Conservation (phyloP, 139 green algal species). For the Chlamydomonas schloesseri region DNA sequence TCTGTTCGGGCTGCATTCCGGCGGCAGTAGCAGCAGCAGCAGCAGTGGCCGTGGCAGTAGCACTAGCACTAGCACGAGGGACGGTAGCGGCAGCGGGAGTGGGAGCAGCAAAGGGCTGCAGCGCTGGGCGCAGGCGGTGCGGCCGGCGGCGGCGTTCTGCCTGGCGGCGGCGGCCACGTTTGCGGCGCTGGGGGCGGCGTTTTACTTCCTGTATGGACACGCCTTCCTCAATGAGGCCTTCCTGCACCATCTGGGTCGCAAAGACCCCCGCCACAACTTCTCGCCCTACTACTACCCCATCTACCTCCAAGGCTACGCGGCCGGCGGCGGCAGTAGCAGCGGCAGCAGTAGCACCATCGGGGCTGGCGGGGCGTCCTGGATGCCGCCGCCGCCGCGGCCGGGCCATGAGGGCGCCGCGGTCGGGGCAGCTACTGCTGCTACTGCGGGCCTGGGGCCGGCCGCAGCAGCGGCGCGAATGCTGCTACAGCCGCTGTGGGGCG, state of each 20-base stretch:
- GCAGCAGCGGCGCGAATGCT: not conserved
- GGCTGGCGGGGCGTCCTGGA: not conserved
- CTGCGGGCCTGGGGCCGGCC: too few species aligned
- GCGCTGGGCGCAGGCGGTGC: not conserved
- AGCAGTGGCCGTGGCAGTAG: not conserved
- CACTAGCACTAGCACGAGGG: slow-evolving; percentile 1
- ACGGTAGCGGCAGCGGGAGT: not conserved
- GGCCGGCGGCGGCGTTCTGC: slow-evolving; percentile 33
- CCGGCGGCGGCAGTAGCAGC: not conserved
- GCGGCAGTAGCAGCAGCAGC: too few species aligned
- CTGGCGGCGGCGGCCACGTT: slow-evolving; percentile 62
- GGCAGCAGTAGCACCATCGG: not conserved
- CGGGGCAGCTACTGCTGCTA: too few species aligned
- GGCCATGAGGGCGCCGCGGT: not conserved
- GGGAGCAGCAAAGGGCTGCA: not conserved
- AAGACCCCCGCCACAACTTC: slow-evolving; percentile 96
- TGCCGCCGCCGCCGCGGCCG: not conserved
- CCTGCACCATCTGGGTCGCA: slow-evolving; percentile 84
- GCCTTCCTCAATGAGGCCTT: slow-evolving; percentile 87
- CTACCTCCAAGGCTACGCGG: slow-evolving; percentile 73
- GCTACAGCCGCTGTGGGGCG: not conserved
- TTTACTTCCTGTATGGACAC: slow-evolving; percentile 77
- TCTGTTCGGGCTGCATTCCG: too few species aligned
- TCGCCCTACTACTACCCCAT: slow-evolving; percentile 87
- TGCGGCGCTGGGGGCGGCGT: slow-evolving; percentile 57